Evolutionary conservation across 2,329 filamentous ascomycete species (phyloP).

Genomic region (Fusarium verrucosum): DNA sequence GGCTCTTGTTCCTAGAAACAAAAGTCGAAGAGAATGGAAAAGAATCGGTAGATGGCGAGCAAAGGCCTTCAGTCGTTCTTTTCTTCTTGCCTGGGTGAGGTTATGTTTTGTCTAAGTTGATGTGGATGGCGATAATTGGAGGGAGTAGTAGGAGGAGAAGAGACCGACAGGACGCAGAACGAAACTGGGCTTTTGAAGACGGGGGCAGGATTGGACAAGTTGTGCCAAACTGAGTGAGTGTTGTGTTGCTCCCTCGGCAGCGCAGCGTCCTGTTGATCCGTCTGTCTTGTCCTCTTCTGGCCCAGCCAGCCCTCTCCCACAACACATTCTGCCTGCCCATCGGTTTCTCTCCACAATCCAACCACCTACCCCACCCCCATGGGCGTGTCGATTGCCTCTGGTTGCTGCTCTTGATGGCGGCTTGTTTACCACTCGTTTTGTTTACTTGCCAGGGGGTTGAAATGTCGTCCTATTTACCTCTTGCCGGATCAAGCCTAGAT

Average conservation of each 20-base stretch:
- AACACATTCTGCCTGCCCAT: conserved; percentile 12
- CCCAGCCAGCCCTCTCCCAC: conserved; percentile 13
- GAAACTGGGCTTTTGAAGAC: conserved; percentile 54
- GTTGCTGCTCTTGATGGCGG: conserved; percentile 15
- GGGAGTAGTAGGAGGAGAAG: conserved; percentile 45
- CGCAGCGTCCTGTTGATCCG: conserved; percentile 36
- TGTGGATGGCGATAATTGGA: conserved; percentile 54
- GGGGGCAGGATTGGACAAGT: conserved; percentile 47
- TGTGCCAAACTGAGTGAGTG: conserved; percentile 17
- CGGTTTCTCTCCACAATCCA: conserved; percentile 19
- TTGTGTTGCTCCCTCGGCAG: conserved; percentile 36
- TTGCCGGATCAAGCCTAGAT: conserved; percentile 30
- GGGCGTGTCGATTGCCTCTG: conserved; percentile 41
- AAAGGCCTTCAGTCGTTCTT: conserved; percentile 50
- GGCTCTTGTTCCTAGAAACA: conserved; percentile 69
- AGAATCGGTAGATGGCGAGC: conserved; percentile 47
- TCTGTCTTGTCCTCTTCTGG: conserved; percentile 15
- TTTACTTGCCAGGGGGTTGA: conserved; percentile 36
- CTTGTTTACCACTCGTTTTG: conserved; percentile 39
- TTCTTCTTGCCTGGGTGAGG: conserved; percentile 47
- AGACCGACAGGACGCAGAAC: conserved; percentile 44
- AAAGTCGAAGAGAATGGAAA: conserved; percentile 57
- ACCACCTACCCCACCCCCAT: conserved; percentile 23
- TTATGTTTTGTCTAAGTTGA: conserved; percentile 41
- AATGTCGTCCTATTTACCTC: conserved; percentile 41